Evolutionary conservation across 306 rosid species (phyloP), one percentile per base, ranked within the genome.

Genomic region (Prunus mume): DNA sequence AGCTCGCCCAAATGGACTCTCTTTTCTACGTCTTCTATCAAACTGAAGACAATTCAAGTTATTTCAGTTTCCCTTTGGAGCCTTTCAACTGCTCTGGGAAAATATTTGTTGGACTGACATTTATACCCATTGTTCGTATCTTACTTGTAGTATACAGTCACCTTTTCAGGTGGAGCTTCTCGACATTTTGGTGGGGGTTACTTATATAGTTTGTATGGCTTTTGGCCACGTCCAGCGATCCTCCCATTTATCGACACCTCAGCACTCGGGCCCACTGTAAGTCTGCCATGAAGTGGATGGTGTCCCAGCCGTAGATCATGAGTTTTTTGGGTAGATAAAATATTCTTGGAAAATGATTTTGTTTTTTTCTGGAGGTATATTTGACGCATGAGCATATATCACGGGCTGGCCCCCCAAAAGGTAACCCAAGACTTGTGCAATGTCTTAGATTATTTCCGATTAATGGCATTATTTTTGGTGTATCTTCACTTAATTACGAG

Each of bases 231-330:
- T 85, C 81, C 51, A 20, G 0, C 8, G 38, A 12, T 6, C 93
- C 79, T 66, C 83, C 82, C 75, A 84, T 49, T 63, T 74, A 30
- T 67, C 52, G 90, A 84, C 96, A 91, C 90, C 68, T 72, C 22
- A 30, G 67, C 82, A 15, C 0, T 3, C 3, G 70, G 72, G 9
- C 71, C 85, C 71, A 25, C 76, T 3, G 9, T 0, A 47, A 19
- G 6, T n/a, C 9, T 11, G 6, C 28, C 14, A 6, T 18, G 18
- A 10, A 19, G 27, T 3, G 24, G 27, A 56, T 56, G 25, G 6
- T 56, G 14, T 56, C 13, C 22, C 62, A 56, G 62, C 28, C 62
- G 62, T 56, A 6, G 27, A 55, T 55, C 25, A n/a, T n/a, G 25
- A 55, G 3, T n/a, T 9, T 2, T 19, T 18, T 51, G 2, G 56